Base-by-base conservation (phyloP, 371 early-diverging fungal species). In the Mucor plumbeus region DNA sequence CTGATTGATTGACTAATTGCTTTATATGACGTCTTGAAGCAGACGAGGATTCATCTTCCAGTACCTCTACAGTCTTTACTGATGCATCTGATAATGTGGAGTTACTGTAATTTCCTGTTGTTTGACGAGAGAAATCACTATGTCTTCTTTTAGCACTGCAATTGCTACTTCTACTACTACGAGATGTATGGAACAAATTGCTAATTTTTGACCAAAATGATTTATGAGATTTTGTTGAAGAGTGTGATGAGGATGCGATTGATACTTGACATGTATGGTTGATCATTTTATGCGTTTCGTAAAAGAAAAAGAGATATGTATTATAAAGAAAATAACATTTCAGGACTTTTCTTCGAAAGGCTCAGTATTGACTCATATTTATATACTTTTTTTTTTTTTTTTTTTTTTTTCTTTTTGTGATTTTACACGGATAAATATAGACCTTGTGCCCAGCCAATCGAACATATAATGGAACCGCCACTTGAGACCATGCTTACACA, bases 191-290 rank as follows among this genome's bases (percentile, higher is more conserved):
- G 35, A 72, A 68, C 9, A 72, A 13, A 3, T 68, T 39, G n/a
- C 65, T 41, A 15, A 72, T 58, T 31, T 64, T 63, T 17, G 55
- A 53, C 72, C 72, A 72, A 17, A 72, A 53, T n/a, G 72, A 72
- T 21, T 40, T 61, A 19, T 35, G 8, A 7, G 72, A 72, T 40
- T 65, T 72, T 4, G 54, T 59, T 15, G 73, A 68, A 13, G 69
- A 55, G 40, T 40, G 54, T 15, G 31, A n/a, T 50, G 60, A 69
- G 41, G 54, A 64, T 34, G 38, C 50, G 17, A n/a, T 62, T 36
- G 63, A 66, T 15, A 34, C 0, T 26, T 55, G 57, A 53, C 63
- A 34, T 39, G 65, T 56, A 21, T 21, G 38, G 4, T 38, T 38
- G 38, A 38, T 38, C 9, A 10, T 50, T 21, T 50, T 19, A 50